Evolutionary conservation across 2,329 filamentous ascomycete species (phyloP), one percentile per base, ranked within the genome.

Genomic region (Epichloe bromicola): DNA sequence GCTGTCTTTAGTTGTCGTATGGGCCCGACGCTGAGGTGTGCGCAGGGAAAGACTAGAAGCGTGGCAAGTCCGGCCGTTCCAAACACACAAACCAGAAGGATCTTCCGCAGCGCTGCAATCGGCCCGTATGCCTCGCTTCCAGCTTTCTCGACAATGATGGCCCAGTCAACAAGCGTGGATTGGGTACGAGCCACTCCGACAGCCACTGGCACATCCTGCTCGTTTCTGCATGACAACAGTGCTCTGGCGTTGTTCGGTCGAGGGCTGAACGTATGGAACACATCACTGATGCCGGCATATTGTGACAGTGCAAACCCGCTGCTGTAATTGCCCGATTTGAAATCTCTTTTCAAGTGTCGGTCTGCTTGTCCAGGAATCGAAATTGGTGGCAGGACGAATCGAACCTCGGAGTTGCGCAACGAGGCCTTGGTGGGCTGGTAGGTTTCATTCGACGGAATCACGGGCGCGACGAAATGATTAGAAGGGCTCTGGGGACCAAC

Each of bases 41-140:
- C 88, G 38, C 89, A 80, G 0, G 89, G 88, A 38, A 90, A 76
- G 2, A 88, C 75, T 2, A 94, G 64, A 8, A 94, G 55, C 3
- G 89, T 63, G 48, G 94, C 78, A 4, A 85, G 73, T 0, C 84
- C 89, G 12, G 83, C 76, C 0, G 88, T 91, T 1, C 85, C 87
- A 63, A 95, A 94, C 0, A 95, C 85, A 54, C 88, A 95, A 5
- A 81, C 87, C 2, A 95, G 67, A 2, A 96, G 76, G 48, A 95
- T 87, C 46, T 84, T 82, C 19, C 86, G 80, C n/a, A 95, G 72
- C 19, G 80, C 82, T 30, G 73, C 68, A 52, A 95, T 89, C 0
- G 89, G 86, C 7, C 74, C 72, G 68, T 85, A 89, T 0, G 89
- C 87, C 66, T 95, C 89, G 20, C 65, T 64, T 55, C 80, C 80